These are phyloP conservation scores for Fraxinus sp. DNA, from an alignment of 305 asterid genomes.

Conservation along the genomic window DNA sequence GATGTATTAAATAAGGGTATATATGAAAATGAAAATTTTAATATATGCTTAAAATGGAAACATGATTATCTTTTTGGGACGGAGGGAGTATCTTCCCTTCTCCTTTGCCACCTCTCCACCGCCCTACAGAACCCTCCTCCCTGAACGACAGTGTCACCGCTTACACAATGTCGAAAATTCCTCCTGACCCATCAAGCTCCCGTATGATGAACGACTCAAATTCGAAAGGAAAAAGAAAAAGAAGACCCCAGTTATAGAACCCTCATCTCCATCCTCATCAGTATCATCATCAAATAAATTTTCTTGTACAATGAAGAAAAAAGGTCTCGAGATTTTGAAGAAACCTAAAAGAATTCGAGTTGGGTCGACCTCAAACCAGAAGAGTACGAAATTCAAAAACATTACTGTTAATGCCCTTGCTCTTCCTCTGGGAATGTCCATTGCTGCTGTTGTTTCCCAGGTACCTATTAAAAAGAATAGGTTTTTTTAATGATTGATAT, in stretches of 20 bases:
- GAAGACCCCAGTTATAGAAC: conserved; percentile 29
- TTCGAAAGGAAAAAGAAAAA: conserved; percentile 41
- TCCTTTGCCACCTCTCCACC: no score
- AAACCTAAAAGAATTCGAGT: conserved; percentile 42
- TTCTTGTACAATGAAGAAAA: conserved; percentile 27
- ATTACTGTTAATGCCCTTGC: conserved; percentile 68
- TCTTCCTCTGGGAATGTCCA: conserved; percentile 83
- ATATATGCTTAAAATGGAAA: no score
- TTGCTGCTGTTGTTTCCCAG: conserved; percentile 83
- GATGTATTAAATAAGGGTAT: no score
- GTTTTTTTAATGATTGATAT: background rate
- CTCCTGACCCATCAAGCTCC: conserved; percentile 30
- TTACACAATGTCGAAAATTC: conserved; percentile 20
- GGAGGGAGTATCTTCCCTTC: no score
- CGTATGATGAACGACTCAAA: conserved; percentile 3
- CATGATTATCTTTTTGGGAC: no score
- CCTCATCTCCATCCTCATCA: conserved; percentile 47
- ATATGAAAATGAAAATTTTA: no score
- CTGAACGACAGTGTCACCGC: no score
- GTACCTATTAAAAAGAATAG: conserved; percentile 23
- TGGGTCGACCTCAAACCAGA: conserved; percentile 34
- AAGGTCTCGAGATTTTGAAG: conserved; percentile 56
- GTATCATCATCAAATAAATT: conserved; percentile 31
- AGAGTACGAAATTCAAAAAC: conserved; percentile 31
- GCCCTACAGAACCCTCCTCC: no score